phyloP scores from a whole-genome alignment of 768 basidiomycete species.

The Kwoniella dendrophila region DNA sequence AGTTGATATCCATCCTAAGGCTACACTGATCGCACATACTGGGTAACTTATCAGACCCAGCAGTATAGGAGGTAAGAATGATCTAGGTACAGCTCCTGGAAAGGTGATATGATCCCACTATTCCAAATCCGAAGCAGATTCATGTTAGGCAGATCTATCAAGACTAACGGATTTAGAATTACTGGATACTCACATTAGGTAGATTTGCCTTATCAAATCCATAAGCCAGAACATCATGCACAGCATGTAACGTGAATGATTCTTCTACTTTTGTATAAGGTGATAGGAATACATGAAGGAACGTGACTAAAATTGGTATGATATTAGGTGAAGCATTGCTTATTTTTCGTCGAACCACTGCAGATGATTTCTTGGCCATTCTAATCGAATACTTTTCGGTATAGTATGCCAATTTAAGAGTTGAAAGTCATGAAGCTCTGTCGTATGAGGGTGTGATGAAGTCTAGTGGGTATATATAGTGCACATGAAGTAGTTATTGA shows the following conservation, averaged over 20 bases:
- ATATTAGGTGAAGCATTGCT: slow-evolving; percentile 23
- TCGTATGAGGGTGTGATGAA: too few species aligned
- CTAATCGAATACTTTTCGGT: too few species aligned
- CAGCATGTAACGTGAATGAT: slow-evolving; percentile 90
- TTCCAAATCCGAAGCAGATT: neutral
- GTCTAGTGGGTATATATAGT: too few species aligned
- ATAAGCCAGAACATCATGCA: slow-evolving; percentile 81
- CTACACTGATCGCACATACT: slow-evolving; percentile 58
- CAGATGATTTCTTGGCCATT: slow-evolving; percentile 10
- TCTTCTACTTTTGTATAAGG: slow-evolving; percentile 98
- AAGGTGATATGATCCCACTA: slow-evolving; percentile 91
- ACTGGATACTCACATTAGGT: slow-evolving; percentile 19
- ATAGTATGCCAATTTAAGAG: too few species aligned
- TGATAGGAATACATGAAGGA: slow-evolving; percentile 69
- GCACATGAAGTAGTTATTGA: too few species aligned
- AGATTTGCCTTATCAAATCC: slow-evolving; percentile 58
- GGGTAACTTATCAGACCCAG: slow-evolving; percentile 67
- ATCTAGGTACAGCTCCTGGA: slow-evolving; percentile 84
- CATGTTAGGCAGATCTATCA: too few species aligned
- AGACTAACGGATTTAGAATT: too few species aligned
- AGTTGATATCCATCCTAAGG: slow-evolving; percentile 59
- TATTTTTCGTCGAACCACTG: slow-evolving; percentile 22
- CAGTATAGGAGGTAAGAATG: slow-evolving; percentile 75
- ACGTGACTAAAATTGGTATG: slow-evolving; percentile 32
- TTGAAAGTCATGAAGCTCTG: too few species aligned